Conservation (phyloP, 2,329 filamentous ascomycete genomes). For the Nothopassalora personata region DNA sequence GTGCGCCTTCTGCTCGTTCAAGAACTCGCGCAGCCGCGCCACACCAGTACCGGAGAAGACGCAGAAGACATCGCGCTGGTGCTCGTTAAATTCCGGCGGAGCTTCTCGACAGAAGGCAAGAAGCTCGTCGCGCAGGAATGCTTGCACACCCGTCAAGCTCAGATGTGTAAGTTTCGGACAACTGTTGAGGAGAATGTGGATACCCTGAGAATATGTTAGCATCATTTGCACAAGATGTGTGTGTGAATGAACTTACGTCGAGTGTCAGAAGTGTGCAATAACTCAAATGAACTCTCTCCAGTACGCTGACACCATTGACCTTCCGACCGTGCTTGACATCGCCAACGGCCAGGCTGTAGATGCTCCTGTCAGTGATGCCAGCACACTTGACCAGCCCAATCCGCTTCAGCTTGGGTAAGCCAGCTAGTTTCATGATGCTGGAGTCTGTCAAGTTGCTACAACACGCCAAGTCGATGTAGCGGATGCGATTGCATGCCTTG, state of each 20-base stretch:
- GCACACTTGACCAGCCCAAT: slow-evolving; percentile 94
- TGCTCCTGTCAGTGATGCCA: slow-evolving; percentile 83
- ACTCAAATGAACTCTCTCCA: slow-evolving; percentile 92
- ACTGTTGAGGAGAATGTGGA: slow-evolving; percentile 79
- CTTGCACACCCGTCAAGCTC: slow-evolving; percentile 86
- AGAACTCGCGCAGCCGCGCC: slow-evolving; percentile 65
- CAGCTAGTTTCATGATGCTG: slow-evolving; percentile 77
- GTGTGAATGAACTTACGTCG: slow-evolving; percentile 52
- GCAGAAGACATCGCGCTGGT: slow-evolving; percentile 93
- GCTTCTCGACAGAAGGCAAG: slow-evolving; percentile 81
- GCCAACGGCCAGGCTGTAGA: slow-evolving; percentile 65
- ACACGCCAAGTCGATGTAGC: slow-evolving; percentile 97
- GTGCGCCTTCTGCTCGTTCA: slow-evolving; percentile 51
- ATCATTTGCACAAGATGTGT: background rate
- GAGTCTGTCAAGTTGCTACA: slow-evolving; percentile 82
- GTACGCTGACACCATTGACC: slow-evolving; percentile 54
- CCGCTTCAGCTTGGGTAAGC: slow-evolving; percentile 84
- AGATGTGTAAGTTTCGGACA: slow-evolving; percentile 91
- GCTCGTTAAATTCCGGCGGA: slow-evolving; percentile 88
- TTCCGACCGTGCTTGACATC: slow-evolving; percentile 39
- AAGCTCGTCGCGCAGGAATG: slow-evolving; percentile 81
- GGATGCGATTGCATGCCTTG: slow-evolving; percentile 80
- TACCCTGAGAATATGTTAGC: slow-evolving; percentile 59
- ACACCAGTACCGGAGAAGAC: slow-evolving; percentile 93
- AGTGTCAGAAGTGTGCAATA: slow-evolving; percentile 86